phyloP scores from a whole-genome alignment of 169 alveolate species.

The Cryptosporidium canis region DNA sequence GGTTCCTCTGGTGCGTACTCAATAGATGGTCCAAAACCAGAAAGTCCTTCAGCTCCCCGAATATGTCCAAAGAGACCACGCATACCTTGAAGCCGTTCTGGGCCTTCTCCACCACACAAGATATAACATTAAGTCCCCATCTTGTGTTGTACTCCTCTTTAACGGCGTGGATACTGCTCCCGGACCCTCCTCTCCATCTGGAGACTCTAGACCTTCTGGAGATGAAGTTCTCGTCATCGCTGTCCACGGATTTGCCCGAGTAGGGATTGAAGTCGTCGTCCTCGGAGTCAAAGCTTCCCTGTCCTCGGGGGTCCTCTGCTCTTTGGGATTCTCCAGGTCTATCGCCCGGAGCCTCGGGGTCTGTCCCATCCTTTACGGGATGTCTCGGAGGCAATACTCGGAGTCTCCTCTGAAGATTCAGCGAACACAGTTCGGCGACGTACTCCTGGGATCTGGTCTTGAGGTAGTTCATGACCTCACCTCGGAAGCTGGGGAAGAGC shows the following conservation, averaged over 20 bases:
- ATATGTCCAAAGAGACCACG: slow-evolving; percentile 41
- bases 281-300: no score
- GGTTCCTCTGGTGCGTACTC: neutral
- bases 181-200: neutral
- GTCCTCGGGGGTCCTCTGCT: no score
- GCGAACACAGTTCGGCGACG: slow-evolving; percentile 48
- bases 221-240: neutral
- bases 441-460: slow-evolving; percentile 51
- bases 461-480: slow-evolving; percentile 10
- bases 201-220: neutral
- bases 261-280: slow-evolving; percentile 3
- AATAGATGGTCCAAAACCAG: slow-evolving; percentile 33
- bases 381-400: slow-evolving; percentile 29
- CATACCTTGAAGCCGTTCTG: slow-evolving; percentile 50
- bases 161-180: neutral
- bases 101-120: slow-evolving; percentile 63
- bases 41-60: slow-evolving; percentile 60
- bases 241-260: neutral
- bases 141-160: slow-evolving; percentile 26
- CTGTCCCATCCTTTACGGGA: neutral
- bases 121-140: slow-evolving; percentile 58
- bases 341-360: neutral
- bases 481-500: slow-evolving; percentile 47
- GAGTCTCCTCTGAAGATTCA: slow-evolving; percentile 27
- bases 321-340: neutral